Evolutionary conservation across 2,329 filamentous ascomycete species (phyloP), one percentile per base, ranked within the genome.

Genomic region (Pseudogymnoascus sp.): DNA sequence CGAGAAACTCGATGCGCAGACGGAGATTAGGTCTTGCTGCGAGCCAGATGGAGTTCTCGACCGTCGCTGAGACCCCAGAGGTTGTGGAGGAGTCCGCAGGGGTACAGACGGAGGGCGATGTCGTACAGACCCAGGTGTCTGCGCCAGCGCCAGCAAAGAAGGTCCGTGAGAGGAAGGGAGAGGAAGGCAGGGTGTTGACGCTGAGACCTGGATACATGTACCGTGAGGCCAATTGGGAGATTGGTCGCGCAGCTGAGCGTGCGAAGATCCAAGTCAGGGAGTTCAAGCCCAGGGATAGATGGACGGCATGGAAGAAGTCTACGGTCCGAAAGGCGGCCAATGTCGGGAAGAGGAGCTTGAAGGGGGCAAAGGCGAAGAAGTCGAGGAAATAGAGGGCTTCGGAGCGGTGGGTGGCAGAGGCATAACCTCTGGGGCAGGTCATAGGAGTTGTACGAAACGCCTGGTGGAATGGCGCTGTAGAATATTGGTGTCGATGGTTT

Each of bases 11-110:
- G 3, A 84, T 88, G 64, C 84, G 90, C 61, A 83, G 86, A 69
- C 83, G 94, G 66, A 82, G 85, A 59, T 80, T 99, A 63, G 89
- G 88, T 68, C 88, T 95, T 82, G 78, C 86, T 4, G 82, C 79
- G 18, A 72, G 76, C 30, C 73, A 78, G 43, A 77, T 82, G 66
- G 74, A 72, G 2, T 69, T 69, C 1, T 68, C 72, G 4, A 61
- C 65, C 1, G 38, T 65, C 11, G 66, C 58, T 8, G 43, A 33
- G 33, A 39, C 2, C 12, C 36, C 59, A 41, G 58, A 43, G 28
- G 33, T 20, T 25, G 57, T 41, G 15, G 3, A 36, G 6, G 58
- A 53, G 58, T 22, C 59, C 2, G 67, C 66, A 41, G 11, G 66
- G 20, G 8, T 53, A 18, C 61, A 66, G 3, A 9, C 62, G 4